These are phyloP conservation scores for Cadophora malorum DNA, from an alignment of 2,329 filamentous ascomycete genomes.

Conservation along the genomic window DNA sequence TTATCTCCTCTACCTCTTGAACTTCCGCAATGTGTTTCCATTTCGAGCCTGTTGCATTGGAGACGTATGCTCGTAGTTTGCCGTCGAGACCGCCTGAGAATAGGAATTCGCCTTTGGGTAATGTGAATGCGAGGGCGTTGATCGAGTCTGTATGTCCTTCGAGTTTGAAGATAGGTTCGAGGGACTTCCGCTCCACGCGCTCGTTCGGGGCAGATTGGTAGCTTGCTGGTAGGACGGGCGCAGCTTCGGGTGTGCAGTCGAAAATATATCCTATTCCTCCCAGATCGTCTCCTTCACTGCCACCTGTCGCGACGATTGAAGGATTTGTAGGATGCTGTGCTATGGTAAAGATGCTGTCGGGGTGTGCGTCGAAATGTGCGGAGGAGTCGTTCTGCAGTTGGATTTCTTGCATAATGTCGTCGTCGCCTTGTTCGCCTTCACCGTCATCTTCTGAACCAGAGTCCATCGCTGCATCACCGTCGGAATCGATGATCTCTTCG, in stretches of 20 bases:
- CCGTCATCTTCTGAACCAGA: constrained; percentile 69
- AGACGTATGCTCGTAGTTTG: constrained; percentile 73
- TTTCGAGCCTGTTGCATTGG: constrained; percentile 51
- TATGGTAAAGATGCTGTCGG: constrained; percentile 92
- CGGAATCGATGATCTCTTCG: constrained; percentile 70
- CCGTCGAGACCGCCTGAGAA: constrained; percentile 91
- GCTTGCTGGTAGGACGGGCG: constrained; percentile 76
- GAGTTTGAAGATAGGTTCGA: constrained; percentile 73
- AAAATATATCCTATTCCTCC: constrained; percentile 84
- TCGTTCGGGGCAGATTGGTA: constrained; percentile 72
- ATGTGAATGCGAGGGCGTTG: constrained; percentile 83
- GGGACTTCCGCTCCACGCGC: constrained; percentile 61
- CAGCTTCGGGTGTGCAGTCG: constrained; percentile 69
- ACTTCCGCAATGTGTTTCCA: constrained; percentile 77
- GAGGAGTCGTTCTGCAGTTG: constrained; percentile 88
- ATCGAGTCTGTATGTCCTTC: constrained; percentile 94
- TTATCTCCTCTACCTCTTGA: constrained; percentile 93
- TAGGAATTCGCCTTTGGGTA: constrained; percentile 81
- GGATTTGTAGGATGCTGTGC: constrained; percentile 86
- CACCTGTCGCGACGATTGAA: constrained; percentile 84
- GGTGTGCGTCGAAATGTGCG: constrained; percentile 90
- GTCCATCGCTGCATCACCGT: constrained; percentile 82
- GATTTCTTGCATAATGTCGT: constrained; percentile 70
- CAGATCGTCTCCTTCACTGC: constrained; percentile 67
- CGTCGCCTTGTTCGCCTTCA: constrained; percentile 62